Conservation (phyloP, 345 rosid genomes). For the Erodium maritimum region DNA sequence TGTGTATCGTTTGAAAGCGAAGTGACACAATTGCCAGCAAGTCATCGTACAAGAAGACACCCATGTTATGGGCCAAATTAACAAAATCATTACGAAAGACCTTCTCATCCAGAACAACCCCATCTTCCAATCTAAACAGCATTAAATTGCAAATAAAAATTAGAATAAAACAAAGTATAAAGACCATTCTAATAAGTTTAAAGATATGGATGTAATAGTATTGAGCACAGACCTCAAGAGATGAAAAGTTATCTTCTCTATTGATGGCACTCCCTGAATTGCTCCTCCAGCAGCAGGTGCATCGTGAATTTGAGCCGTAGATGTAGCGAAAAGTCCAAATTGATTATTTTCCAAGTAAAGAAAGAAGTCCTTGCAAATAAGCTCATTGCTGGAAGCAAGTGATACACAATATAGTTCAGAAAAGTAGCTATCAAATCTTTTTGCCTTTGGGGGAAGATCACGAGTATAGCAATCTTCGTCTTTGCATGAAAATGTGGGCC, state of each 20-base stretch:
- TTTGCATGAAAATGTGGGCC: conserved; percentile 65
- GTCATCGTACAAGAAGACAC: conserved; percentile 88
- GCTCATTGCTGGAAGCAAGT: conserved; percentile 76
- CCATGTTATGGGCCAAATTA: conserved; percentile 62
- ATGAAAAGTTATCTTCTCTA: conserved; percentile 74
- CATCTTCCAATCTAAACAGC: conserved; percentile 64
- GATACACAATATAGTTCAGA: conserved; percentile 52
- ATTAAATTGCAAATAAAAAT: conserved; percentile 1
- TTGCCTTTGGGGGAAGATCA: conserved; percentile 54
- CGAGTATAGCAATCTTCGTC: conserved; percentile 32
- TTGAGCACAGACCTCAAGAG: conserved; percentile 44
- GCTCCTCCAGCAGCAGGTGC: conserved; percentile 56
- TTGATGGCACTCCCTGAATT: conserved; percentile 68
- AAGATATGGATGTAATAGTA: background rate
- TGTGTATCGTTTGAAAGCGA: conserved; percentile 76
- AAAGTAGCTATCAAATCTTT: conserved; percentile 80
- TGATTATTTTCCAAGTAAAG: conserved; percentile 52
- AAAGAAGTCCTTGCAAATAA: conserved; percentile 84
- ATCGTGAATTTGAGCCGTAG: conserved; percentile 77
- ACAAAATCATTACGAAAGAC: conserved; percentile 75
- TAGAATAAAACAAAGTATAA: background rate
- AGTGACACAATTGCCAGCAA: conserved; percentile 74
- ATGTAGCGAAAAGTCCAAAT: conserved; percentile 84
- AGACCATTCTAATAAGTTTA: background rate
- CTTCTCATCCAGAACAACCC: conserved; percentile 67